Evolutionary conservation across 805 yeast genomes (phyloP), one percentile per base, ranked within the genome.

Genomic region (Saturnispora gosingensis): DNA sequence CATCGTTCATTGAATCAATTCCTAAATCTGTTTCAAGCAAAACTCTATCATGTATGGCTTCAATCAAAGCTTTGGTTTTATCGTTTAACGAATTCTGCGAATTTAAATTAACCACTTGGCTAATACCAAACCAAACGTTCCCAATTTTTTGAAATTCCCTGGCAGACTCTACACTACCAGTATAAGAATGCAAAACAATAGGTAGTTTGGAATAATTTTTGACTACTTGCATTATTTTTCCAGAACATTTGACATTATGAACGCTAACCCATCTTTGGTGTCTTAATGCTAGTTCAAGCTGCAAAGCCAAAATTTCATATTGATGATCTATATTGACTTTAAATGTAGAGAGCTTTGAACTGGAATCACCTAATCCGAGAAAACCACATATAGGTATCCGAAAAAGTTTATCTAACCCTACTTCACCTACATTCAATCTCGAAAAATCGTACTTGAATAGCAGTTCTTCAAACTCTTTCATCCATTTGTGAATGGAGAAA

Each of bases 201-300:
- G 70, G 63, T 3, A 75, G 65, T 10, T 65, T 62, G 2, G 58
- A 56, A 39, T 39, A 59, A 10, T 38, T 11, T 15, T 81, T 84
- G 49, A 71, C 78, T 13, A 85, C 35, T 3, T 57, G 54, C 24
- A 36, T 44, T 4, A 59, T 62, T 6, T 70, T 61, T 0, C 89
- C 88, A 54, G 85, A 90, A 10, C 85, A 80, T 58, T 84, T 85
- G 5, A 91, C 98, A 58, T 90, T 85, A 62, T 91, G 99, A 0
- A 93, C 55, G 27, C 77, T 63, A 0, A 61, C 50, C 16, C 68
- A 58, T 25, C 69, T 60, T 9, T 68, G 61, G 15, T 4, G 28
- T 24, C 38, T n/a, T 2, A 16, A 4, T 0, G 97, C 96, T 11
- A 86, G 52, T 4, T 64, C 60, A 18, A 88, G 61, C 52, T 82